These are phyloP conservation scores for Scheffersomyces illinoinensis DNA, from an alignment of 1,139 yeast genomes.

Conservation along the genomic window DNA sequence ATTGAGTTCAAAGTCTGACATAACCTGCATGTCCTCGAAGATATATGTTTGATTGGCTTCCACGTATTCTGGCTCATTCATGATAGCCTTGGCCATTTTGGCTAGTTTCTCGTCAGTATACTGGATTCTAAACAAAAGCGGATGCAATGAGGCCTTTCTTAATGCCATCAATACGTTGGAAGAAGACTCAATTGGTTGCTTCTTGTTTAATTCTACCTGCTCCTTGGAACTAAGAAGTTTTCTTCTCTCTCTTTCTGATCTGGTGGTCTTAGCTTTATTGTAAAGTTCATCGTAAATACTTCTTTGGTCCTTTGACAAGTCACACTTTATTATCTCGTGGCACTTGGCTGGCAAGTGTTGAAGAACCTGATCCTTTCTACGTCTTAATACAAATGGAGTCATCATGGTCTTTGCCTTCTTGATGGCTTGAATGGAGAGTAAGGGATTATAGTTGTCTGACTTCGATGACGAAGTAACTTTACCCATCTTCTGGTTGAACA, in stretches of 20 bases:
- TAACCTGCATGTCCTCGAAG: slow-evolving; percentile 92
- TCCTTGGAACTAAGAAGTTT: slow-evolving; percentile 37
- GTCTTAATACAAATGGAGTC: slow-evolving; percentile 94
- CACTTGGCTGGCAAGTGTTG: slow-evolving; percentile 81
- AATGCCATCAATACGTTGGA: slow-evolving; percentile 67
- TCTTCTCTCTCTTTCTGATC: slow-evolving; percentile 52
- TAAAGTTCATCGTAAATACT: slow-evolving; percentile 63
- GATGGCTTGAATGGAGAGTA: slow-evolving; percentile 87
- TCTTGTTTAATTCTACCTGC: slow-evolving; percentile 36
- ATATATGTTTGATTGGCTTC: slow-evolving; percentile 76
- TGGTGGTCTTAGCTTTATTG: slow-evolving; percentile 44
- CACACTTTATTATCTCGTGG: slow-evolving; percentile 65
- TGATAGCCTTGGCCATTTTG: slow-evolving; percentile 74
- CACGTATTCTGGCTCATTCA: slow-evolving; percentile 76
- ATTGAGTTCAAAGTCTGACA: slow-evolving; percentile 90
- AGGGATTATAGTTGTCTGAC: slow-evolving; percentile 59
- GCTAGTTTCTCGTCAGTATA: slow-evolving; percentile 56
- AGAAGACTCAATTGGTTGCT: slow-evolving; percentile 39
- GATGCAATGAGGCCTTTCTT: slow-evolving; percentile 76
- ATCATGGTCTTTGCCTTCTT: slow-evolving; percentile 94
- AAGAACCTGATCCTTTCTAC: slow-evolving; percentile 89
- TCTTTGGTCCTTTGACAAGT: slow-evolving; percentile 57
- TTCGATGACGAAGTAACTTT: slow-evolving; percentile 32
- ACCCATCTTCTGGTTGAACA: slow-evolving; percentile 81
- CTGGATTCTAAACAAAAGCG: slow-evolving; percentile 62